Base-by-base conservation (phyloP, 2,329 filamentous ascomycete species). In the Sclerotinia sclerotiorum region DNA sequence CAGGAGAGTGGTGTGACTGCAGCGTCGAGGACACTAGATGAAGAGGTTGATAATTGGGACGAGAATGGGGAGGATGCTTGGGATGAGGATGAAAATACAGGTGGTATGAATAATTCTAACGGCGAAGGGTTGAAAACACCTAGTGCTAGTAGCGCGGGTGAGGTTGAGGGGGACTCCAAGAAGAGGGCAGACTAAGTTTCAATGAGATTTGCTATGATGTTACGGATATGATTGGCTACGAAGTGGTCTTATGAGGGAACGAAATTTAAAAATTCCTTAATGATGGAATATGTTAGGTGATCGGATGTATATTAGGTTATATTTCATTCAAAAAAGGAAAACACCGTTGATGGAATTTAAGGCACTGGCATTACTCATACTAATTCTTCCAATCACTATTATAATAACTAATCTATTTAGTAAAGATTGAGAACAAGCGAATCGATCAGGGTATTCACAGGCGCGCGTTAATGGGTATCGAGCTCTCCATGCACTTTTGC, bases 1-100 rank as follows among this genome's bases (percentile, higher is more conserved):
- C 90, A 91, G 72, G 90, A 92, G 78, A 87, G 85, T 42, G 89
- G 89, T 24, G 81, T 92, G n/a, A 81, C 81, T 2, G 77, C 76
- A 10, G 74, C 77, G 27, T 78, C 76, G 3, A 75, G 78, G 71
- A 84, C 82, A 1, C 77, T 97, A 27, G 93, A 96, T 73, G 87
- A 94, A 69, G 92, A 96, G 80, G 85, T 97, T 10, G 94, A 97
- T 77, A 93, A 94, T 73, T 97, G 94, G 93, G 93, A 97, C 76
- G 94, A 97, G 81, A 95, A 97, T 79, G 85, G 82, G 1, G 86
- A 87, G 69, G 82, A 82, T 73, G 73, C 72, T 19, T 90, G 87
- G 88, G 87, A 90, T 64, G 84, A 86, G 2, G 87, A 87, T 42
- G 87, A 83, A 60, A 71, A 73, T 69, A 60, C 69, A 48, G 66